Evolutionary conservation across 768 basidiomycete genomes (phyloP).

Genomic region (Royoungia palumana): DNA sequence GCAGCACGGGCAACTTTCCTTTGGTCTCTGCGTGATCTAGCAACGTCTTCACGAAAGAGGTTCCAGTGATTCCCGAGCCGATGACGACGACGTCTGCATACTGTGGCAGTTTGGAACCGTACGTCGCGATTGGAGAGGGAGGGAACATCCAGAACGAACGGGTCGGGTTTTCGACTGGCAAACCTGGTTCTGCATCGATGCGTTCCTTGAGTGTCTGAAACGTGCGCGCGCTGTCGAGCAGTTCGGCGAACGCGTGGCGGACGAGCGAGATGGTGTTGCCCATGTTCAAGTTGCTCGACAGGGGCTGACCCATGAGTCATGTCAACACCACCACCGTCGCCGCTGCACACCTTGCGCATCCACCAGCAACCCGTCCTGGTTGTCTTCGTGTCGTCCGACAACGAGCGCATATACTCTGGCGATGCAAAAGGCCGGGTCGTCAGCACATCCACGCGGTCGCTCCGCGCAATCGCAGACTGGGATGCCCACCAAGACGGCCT

Average conservation of each 20-base stretch:
- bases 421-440: conserved; percentile 77
- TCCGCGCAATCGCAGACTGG: conserved; percentile 77
- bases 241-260: conserved; percentile 18
- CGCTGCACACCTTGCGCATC: conserved; percentile 70
- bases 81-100: conserved; percentile 68
- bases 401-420: conserved; percentile 82
- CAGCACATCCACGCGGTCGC: conserved; percentile 68
- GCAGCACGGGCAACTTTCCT: conserved; percentile 40
- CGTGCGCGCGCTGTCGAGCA: conserved; percentile 15
- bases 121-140: conserved; percentile 45
- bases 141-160: conserved; percentile 65
- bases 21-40: conserved; percentile 35
- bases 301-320: too few relatives aligned
- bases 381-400: conserved; percentile 63
- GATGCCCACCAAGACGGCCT: conserved; percentile 74
- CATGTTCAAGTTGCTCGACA: conserved; percentile 9
- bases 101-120: conserved; percentile 24
- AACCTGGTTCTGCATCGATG: conserved; percentile 45
- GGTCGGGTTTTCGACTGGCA: conserved; percentile 55
- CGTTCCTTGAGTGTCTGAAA: conserved; percentile 32
- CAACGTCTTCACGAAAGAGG: conserved; percentile 54
- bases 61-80: conserved; percentile 76
- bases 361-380: conserved; percentile 64
- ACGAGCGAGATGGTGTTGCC: conserved; percentile 27
- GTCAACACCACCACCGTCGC: conserved; percentile 44